These are phyloP conservation scores for Paracamarosporium sp. DNA, from an alignment of 2,329 filamentous ascomycete genomes.

Conservation along the genomic window DNA sequence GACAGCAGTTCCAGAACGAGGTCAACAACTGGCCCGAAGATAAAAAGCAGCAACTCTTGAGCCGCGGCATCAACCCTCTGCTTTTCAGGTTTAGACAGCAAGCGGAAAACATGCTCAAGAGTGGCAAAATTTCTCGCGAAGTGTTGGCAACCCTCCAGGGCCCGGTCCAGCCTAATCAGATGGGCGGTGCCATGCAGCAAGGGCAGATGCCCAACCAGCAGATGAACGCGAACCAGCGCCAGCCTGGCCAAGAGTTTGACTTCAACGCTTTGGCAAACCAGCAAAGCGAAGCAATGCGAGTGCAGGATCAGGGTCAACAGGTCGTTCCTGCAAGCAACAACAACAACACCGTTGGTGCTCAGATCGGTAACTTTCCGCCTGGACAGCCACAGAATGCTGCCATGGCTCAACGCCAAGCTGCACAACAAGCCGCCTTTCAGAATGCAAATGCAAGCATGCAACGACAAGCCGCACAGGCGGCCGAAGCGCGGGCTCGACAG, in stretches of 20 bases:
- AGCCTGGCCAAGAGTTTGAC: constrained; percentile 47
- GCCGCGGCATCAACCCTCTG: constrained; percentile 57
- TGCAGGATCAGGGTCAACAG: constrained; percentile 65
- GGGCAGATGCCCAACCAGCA: constrained; percentile 36
- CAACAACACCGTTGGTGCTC: constrained; percentile 56
- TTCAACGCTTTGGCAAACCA: constrained; percentile 66
- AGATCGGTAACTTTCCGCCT: constrained; percentile 44
- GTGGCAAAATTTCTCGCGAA: constrained; percentile 24
- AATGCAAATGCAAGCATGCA: constrained; percentile 32
- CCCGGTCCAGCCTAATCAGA: constrained; percentile 17
- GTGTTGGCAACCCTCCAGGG: constrained; percentile 5
- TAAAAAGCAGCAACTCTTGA: constrained; percentile 53
- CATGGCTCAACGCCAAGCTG: constrained; percentile 37
- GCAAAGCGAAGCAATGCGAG: constrained; percentile 67
- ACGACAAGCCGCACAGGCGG: constrained; percentile 41
- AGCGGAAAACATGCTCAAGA: constrained; percentile 45
- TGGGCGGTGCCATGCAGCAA: constrained; percentile 45
- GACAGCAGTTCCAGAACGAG: constrained; percentile 50
- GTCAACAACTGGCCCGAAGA: constrained; percentile 54
- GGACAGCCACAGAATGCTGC: constrained; percentile 33
- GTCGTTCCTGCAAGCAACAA: constrained; percentile 72
- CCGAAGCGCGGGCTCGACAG: constrained; percentile 38
- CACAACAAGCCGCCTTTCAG: constrained; percentile 28
- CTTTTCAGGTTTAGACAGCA: constrained; percentile 59
- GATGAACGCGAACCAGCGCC: constrained; percentile 35